A percentile compares a stretch with the other conserved stretches of the same genome.
Conservation (phyloP, 768 basidiomycete species). For the Stropharia rugosoannulata region DNA sequence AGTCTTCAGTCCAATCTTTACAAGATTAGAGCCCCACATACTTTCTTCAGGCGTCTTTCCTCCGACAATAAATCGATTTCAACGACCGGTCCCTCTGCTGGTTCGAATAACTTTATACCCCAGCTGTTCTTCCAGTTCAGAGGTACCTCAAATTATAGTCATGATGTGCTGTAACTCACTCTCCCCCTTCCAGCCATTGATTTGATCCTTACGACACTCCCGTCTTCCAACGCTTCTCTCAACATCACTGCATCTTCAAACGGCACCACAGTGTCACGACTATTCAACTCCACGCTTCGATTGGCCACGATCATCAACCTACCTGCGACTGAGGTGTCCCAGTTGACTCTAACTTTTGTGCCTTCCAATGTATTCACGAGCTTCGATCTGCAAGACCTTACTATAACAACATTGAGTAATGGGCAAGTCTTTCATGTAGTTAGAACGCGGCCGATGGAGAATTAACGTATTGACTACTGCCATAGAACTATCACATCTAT, state of each 20-base stretch:
- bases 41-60: constrained; percentile 25
- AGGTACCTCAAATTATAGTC: constrained; percentile 2
- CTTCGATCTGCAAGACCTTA: constrained; percentile 16
- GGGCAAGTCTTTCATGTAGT: not conserved
- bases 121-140: constrained; percentile 60
- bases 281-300: constrained; percentile 40
- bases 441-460: not conserved
- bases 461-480: not conserved
- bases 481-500: constrained; percentile 16
- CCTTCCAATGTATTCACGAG: constrained; percentile 16
- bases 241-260: constrained; percentile 51
- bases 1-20: constrained; percentile 11
- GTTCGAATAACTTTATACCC: constrained; percentile 43
- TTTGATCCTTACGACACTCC: constrained; percentile 41
- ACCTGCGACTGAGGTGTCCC: constrained; percentile 36
- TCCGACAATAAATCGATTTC: constrained; percentile 6
- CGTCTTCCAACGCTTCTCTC: constrained; percentile 47
- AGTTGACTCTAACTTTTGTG: constrained; percentile 33
- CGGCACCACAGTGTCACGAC: constrained; percentile 25
- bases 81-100: constrained; percentile 38
- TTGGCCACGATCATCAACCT: constrained; percentile 39
- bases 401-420: constrained; percentile 5
- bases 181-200: constrained; percentile 34
- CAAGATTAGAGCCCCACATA: constrained; percentile 1
- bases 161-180: not conserved